A percentile compares a stretch with the other conserved stretches of the same genome.
These are phyloP conservation scores for Parachaetomium inaequale DNA, from an alignment of 495 filamentous ascomycete genomes.

Conservation along the genomic window DNA sequence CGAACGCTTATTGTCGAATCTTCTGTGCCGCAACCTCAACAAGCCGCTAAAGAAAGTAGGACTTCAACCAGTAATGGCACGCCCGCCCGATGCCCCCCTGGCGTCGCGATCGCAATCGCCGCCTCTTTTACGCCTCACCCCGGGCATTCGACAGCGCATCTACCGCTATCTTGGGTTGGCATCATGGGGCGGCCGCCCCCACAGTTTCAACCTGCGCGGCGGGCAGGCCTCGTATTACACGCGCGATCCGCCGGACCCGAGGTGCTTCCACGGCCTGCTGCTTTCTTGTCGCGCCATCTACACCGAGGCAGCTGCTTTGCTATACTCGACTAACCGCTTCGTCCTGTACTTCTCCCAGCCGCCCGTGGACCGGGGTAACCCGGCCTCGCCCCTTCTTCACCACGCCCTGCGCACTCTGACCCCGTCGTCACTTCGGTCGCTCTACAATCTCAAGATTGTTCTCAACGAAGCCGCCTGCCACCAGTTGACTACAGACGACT, in stretches of 20 bases:
- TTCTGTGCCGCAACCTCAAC: no score
- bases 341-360: not conserved
- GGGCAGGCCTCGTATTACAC: not conserved
- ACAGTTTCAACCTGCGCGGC: not conserved
- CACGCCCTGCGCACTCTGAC: slow-evolving; percentile 1
- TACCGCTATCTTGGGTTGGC: slow-evolving; percentile 6
- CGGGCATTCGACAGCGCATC: slow-evolving; percentile 1
- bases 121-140: not conserved
- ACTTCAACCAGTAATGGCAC: no score
- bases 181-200: not conserved
- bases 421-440: not conserved
- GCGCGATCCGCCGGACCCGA: not conserved
- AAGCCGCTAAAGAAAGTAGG: no score
- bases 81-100: no score
- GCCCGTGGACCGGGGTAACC: not conserved
- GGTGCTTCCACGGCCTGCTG: not conserved
- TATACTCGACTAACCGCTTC: slow-evolving; percentile 1
- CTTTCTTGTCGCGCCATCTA: slow-evolving; percentile 1
- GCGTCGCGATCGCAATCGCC: not conserved
- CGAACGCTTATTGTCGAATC: no score
- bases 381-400: not conserved
- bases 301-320: not conserved
- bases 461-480: slow-evolving; percentile 6
- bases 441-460: not conserved
- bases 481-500: not conserved